Base-by-base conservation (phyloP, 257 asterid genomes). In the Vinca minor region DNA sequence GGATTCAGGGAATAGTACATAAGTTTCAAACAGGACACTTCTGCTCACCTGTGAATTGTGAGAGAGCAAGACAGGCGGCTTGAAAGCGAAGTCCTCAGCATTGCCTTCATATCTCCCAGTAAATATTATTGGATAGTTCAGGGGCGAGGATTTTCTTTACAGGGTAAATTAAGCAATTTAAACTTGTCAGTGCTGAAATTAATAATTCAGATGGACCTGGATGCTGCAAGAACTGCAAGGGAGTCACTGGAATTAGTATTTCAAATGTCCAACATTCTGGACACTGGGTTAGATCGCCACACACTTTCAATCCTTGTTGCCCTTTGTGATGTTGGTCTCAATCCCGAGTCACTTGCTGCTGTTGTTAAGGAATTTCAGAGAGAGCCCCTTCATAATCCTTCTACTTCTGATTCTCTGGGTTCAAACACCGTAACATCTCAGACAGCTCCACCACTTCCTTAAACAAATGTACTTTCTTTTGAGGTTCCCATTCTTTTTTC, bases 231-330 rank as follows among this genome's bases (percentile, higher is more conserved):
- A 62, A 81, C 81, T 13, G 95, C 95, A 4, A 78, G 85, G 41
- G 95, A 84, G 38, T 89, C 93, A 32, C 85, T 89, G 14, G 96
- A 84, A 13, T 63, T 89, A 20, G 91, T 58, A 45, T 78, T 83
- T 76, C 90, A 84, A 39, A 84, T 89, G 83, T 88, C 96, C 5
- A 86, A 86, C 78, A 81, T 84, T 66, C 91, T 88, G 0, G 95
- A 86, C 29, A 83, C 87, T n/a, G 93, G 96, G 4, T 84, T 88
- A 69, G 96, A 88, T 65, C 93, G 87, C 53, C 88, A 84, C 79
- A 84, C 86, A 39, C 84, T 86, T 4, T 89, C 96, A 18, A 66
- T 89, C 62, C 82, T 89, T 65, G 80, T 83, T 20, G 86, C 86
- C 18, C 87, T 89, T 14, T 89, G 88, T 31, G 96, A 89, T 65